Percentiles rank a stretch among this genome's conserved stretches.
These are phyloP conservation scores for Cutaneotrichosporon dermatis DNA, from an alignment of 1,284 basidiomycete genomes.

Conservation along the genomic window DNA sequence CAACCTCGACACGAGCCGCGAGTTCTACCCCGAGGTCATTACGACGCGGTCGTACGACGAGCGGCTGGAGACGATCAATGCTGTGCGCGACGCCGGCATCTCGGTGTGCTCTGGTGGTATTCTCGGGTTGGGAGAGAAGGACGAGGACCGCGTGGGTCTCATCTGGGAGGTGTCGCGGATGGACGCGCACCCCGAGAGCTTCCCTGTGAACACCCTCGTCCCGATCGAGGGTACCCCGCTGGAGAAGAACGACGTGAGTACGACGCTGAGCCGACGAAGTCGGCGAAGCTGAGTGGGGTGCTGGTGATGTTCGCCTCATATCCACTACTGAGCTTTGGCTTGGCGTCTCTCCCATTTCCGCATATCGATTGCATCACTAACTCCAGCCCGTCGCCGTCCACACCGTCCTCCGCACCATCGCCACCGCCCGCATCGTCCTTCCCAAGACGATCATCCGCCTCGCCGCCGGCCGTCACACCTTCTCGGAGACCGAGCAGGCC, in stretches of 20 bases:
- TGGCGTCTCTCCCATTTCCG: too few species aligned
- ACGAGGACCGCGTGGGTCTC: constrained; percentile 84
- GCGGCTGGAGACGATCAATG: constrained; percentile 78
- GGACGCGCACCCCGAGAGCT: constrained; percentile 86
- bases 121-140: constrained; percentile 86
- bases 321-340: too few species aligned
- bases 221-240: constrained; percentile 60
- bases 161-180: constrained; percentile 87
- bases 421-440: constrained; percentile 87
- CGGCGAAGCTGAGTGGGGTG: neutral
- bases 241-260: constrained; percentile 54
- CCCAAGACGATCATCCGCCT: constrained; percentile 91
- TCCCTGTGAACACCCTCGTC: constrained; percentile 92
- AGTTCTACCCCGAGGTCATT: constrained; percentile 94
- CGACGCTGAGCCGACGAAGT: neutral
- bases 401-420: constrained; percentile 85
- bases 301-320: too few species aligned
- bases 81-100: constrained; percentile 91
- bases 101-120: constrained; percentile 97
- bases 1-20: constrained; percentile 95
- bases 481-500: constrained; percentile 86
- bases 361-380: constrained; percentile 55
- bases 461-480: constrained; percentile 86
- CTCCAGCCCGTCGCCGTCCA: constrained; percentile 71
- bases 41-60: constrained; percentile 94